phyloP scores from a whole-genome alignment of 768 basidiomycete species.

The Clitopilus passeckerianus region DNA sequence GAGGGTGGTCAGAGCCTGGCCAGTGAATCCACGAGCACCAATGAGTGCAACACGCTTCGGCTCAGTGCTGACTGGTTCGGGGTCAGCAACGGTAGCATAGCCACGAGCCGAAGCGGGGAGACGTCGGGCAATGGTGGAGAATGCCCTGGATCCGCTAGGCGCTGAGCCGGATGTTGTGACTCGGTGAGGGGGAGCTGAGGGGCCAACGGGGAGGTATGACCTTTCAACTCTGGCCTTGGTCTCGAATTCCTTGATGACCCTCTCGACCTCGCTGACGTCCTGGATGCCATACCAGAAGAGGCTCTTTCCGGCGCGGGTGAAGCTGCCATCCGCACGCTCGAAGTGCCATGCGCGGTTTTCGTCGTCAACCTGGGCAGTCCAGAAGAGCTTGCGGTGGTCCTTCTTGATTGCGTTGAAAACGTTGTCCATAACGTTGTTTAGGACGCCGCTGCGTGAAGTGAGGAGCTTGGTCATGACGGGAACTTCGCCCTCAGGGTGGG shows the following conservation, averaged over 20 bases:
- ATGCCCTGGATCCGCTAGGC: constrained; percentile 40
- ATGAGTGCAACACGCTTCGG: constrained; percentile 92
- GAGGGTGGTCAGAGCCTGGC: constrained; percentile 85
- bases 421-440: constrained; percentile 96
- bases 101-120: constrained; percentile 56
- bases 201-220: constrained; percentile 85
- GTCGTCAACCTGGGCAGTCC: constrained; percentile 96
- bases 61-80: constrained; percentile 39
- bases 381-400: constrained; percentile 91
- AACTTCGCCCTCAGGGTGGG: constrained; percentile 82
- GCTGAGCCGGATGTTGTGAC: constrained; percentile 19
- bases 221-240: constrained; percentile 80
- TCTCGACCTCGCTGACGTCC: constrained; percentile 89
- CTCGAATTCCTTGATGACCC: constrained; percentile 70
- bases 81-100: constrained; percentile 66
- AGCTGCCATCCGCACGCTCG: constrained; percentile 95
- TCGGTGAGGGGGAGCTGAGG: constrained; percentile 57
- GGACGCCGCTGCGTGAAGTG: constrained; percentile 78
- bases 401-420: constrained; percentile 96
- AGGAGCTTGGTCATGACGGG: constrained; percentile 94
- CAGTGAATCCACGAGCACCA: constrained; percentile 94
- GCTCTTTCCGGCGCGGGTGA: constrained; percentile 89
- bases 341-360: constrained; percentile 99
- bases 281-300: constrained; percentile 98
- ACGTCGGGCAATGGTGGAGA: constrained; percentile 53